A percentile compares a stretch with the other conserved stretches of the same genome.
Evolutionary conservation across 164 flowering plant species (phyloP).

Genomic region (Echeveria elegans): DNA sequence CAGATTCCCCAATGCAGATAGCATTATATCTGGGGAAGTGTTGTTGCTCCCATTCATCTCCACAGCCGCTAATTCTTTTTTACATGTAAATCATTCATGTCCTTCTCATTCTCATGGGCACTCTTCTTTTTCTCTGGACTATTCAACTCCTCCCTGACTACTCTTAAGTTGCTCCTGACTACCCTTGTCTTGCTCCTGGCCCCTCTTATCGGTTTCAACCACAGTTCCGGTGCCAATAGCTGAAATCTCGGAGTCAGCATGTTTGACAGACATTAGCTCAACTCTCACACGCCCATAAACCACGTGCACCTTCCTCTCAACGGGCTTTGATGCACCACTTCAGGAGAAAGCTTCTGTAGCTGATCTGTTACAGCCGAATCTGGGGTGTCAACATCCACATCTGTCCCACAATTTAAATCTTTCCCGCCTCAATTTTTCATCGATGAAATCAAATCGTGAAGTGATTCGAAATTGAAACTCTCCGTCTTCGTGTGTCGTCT

Average conservation of each 20-base stretch:
- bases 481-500: no score
- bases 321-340: slow-evolving; percentile 20
- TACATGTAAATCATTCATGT: slow-evolving; percentile 17
- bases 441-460: not conserved
- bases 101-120: not conserved
- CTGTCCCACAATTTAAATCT: slow-evolving; percentile 26
- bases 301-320: slow-evolving; percentile 31
- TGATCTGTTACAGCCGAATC: slow-evolving; percentile 35
- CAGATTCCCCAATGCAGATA: slow-evolving; percentile 18
- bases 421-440: slow-evolving; percentile 14
- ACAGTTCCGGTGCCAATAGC: slow-evolving; percentile 40
- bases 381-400: slow-evolving; percentile 42
- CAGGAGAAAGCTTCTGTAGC: slow-evolving; percentile 22
- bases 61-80: slow-evolving; percentile 29
- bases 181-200: not conserved
- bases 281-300: slow-evolving; percentile 73
- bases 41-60: slow-evolving; percentile 49
- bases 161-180: slow-evolving; percentile 16
- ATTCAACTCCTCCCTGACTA: slow-evolving; percentile 35
- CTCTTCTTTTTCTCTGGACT: not conserved
- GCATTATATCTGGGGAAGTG: slow-evolving; percentile 35
- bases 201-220: not conserved
- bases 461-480: not conserved
- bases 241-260: slow-evolving; percentile 27
- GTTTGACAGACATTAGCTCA: slow-evolving; percentile 60